Conservation (phyloP, 2,329 filamentous ascomycete genomes). For the Macrophomina phaseolina region DNA sequence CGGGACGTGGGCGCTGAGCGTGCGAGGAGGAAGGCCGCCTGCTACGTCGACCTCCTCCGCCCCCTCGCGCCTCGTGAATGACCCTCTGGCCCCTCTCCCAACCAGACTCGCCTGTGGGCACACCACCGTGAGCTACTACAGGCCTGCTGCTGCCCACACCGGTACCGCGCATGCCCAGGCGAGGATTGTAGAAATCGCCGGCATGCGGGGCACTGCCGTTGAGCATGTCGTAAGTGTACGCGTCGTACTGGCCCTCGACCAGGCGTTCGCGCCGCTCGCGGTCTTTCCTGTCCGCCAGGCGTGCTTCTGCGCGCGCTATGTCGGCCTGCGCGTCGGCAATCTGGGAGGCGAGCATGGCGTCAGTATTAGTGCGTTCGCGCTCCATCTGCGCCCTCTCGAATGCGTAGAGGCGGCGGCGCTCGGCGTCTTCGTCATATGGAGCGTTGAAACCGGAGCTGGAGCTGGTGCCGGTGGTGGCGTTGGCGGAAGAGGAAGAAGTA, state of each 20-base stretch:
- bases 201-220: not conserved
- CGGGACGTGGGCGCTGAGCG: not conserved
- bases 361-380: conserved; percentile 1
- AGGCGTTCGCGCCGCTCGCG: not conserved
- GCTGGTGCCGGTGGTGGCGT: not conserved
- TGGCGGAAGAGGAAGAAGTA: conserved; percentile 9
- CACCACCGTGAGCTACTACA: not conserved
- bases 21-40: not conserved
- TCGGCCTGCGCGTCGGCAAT: conserved; percentile 9
- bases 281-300: not conserved
- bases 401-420: conserved; percentile 6
- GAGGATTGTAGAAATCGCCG: conserved; percentile 8
- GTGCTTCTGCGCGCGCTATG: not conserved
- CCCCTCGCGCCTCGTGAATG: not conserved
- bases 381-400: conserved; percentile 1
- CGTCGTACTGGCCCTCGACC: conserved; percentile 1
- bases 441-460: not conserved
- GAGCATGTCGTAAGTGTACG: not conserved
- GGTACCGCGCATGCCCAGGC: not conserved
- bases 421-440: not conserved
- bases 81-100: conserved; percentile 14
- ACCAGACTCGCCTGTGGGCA: not conserved
- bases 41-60: not conserved
- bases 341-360: conserved; percentile 9
- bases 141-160: not conserved